Evolutionary conservation across 2,329 filamentous ascomycete species (phyloP), one percentile per base, ranked within the genome.

Genomic region (Polytolypa hystricis): DNA sequence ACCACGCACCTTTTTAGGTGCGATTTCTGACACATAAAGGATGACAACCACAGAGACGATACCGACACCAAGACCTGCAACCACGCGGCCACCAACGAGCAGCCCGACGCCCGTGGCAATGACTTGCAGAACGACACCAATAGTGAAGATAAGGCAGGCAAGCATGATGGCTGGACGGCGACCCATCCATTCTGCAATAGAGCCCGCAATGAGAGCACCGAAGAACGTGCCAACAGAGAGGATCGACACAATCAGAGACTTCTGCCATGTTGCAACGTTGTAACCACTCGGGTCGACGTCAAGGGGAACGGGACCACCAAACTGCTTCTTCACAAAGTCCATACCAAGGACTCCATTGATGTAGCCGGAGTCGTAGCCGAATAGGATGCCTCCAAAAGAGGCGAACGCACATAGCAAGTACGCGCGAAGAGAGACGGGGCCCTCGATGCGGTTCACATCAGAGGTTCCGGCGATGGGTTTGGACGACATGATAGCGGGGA

Each of bases 181-280:
- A 42, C 81, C 81, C 27, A 84, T 68, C 38, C 56, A 61, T 49
- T 85, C 81, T 16, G 73, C 76, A 27, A 84, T 49, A 36, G 76
- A 66, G 7, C 74, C 72, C 0, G 73, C 75, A 7, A 54, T 58
- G 14, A 86, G 67, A 10, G 81, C 73, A 27, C 82, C 82, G 45
- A 85, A 79, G 60, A 86, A 86, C 20, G 81, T 85, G 39, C 81
- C 81, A 19, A 77, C 78, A 1, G 80, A 84, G 12, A 86, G 69
- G 46, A 85, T 84, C 5, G 81, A 84, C 23, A 83, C 79, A 41
- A 82, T 76, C 27, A 76, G 65, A 0, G 79, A 80, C 44, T 75
- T 67, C 1, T 66, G 16, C 45, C 45, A 50, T 11, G 47, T 45
- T 11, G 33, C 26, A 5, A 49, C 18, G 33, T 30, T 42, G 35